These are phyloP conservation scores for Asterochloris erici DNA, from an alignment of 139 green algal species.

Conservation along the genomic window DNA sequence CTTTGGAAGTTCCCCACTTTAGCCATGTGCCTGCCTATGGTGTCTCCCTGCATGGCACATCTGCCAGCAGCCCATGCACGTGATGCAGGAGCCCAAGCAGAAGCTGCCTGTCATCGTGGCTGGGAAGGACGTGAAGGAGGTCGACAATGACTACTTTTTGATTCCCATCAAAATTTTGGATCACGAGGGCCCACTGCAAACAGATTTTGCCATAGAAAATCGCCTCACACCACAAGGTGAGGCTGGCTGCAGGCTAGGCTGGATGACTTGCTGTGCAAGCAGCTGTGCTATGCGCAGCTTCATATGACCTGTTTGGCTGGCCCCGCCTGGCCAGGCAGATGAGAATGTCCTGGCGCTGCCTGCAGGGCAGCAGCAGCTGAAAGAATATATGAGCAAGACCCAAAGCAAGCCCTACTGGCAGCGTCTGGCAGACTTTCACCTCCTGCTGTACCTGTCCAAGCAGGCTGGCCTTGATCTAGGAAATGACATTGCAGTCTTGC, in stretches of 20 bases:
- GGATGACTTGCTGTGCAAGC: background rate
- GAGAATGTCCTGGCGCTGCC: background rate
- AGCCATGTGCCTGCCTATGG: background rate
- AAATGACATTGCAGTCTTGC: constrained; percentile 72
- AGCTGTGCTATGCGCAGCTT: background rate
- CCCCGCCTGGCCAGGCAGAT: background rate
- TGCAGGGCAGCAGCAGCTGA: constrained; percentile 62
- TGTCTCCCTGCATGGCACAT: background rate
- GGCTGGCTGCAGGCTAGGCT: background rate
- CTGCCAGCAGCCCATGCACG: background rate
- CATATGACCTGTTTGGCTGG: background rate
- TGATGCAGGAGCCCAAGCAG: constrained; percentile 55
- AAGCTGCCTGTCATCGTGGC: constrained; percentile 75
- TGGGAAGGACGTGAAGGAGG: constrained; percentile 81
- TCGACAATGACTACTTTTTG: constrained; percentile 98
- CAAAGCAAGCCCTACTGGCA: constrained; percentile 58
- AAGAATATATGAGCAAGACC: constrained; percentile 63
- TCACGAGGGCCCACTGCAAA: constrained; percentile 74
- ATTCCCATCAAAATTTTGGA: constrained; percentile 86
- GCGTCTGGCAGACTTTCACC: constrained; percentile 89
- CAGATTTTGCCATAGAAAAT: constrained; percentile 93
- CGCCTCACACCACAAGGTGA: constrained; percentile 70
- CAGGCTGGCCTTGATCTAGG: constrained; percentile 74
- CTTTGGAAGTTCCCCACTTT: too few relatives aligned
- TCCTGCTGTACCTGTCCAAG: constrained; percentile 90